A percentile compares a stretch with the other conserved stretches of the same genome.
These are phyloP conservation scores for Leccinum longicurvipes DNA, from an alignment of 768 basidiomycete species.

Conservation along the genomic window DNA sequence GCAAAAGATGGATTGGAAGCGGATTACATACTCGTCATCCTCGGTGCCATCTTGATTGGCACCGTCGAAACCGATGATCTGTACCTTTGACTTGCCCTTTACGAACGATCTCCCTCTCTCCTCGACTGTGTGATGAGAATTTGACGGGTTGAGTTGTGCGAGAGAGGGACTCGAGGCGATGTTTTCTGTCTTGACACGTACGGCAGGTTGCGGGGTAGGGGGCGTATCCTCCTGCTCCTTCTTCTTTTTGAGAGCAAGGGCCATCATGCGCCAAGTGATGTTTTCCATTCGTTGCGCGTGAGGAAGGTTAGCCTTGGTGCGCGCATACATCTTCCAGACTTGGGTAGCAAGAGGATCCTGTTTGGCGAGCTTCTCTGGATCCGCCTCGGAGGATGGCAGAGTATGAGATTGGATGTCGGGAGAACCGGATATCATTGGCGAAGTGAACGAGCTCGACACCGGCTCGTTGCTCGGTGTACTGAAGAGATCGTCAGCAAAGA, in stretches of 20 bases:
- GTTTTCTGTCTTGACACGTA: conserved; percentile 24
- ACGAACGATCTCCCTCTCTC: conserved; percentile 72
- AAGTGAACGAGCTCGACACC: conserved; percentile 54
- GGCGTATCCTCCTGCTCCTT: conserved; percentile 59
- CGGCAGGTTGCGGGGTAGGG: not conserved
- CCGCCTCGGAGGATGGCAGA: conserved; percentile 41
- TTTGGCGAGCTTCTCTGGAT: conserved; percentile 66
- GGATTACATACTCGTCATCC: conserved; percentile 65
- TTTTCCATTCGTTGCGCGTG: conserved; percentile 98
- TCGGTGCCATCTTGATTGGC: conserved; percentile 66
- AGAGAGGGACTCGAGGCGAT: conserved; percentile 3
- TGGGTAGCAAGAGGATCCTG: conserved; percentile 93
- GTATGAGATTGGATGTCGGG: conserved; percentile 55
- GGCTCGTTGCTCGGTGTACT: conserved; percentile 24
- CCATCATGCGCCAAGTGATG: conserved; percentile 98
- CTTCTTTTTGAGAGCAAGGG: conserved; percentile 87
- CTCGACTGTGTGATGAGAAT: conserved; percentile 27
- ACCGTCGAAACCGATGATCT: conserved; percentile 80
- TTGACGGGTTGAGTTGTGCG: not conserved
- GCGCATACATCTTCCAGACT: conserved; percentile 95
- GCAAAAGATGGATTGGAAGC: conserved; percentile 19
- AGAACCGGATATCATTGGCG: conserved; percentile 64
- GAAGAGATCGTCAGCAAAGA: conserved; percentile 73
- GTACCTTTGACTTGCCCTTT: conserved; percentile 77
- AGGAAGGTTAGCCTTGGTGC: conserved; percentile 83